Evolutionary conservation across 139 green algal species (phyloP).

Genomic region (Mychonastes homosphaera): DNA sequence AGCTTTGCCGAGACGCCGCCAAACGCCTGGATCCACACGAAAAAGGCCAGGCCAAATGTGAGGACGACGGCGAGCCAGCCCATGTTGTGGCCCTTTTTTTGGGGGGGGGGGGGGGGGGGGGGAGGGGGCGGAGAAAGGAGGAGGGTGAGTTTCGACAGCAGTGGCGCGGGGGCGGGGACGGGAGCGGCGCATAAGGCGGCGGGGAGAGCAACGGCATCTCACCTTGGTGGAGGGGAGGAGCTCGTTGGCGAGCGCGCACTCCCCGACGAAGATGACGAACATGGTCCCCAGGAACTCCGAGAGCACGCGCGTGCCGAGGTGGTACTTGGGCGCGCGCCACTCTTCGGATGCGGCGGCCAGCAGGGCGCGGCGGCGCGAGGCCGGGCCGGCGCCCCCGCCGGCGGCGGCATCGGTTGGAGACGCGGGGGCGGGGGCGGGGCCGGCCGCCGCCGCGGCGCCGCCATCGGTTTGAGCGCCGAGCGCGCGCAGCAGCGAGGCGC

Average conservation of each 20-base stretch:
- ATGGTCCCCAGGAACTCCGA: slow-evolving; percentile 20
- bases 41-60: slow-evolving; percentile 19
- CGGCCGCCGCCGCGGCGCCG: too few relatives aligned
- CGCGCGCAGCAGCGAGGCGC: too few relatives aligned
- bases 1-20: slow-evolving; percentile 8
- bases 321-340: too few relatives aligned
- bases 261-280: slow-evolving; percentile 21
- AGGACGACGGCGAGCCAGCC: neutral
- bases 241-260: slow-evolving; percentile 22
- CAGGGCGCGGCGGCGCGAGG: too few relatives aligned
- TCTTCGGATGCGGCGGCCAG: too few relatives aligned
- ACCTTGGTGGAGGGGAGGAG: slow-evolving; percentile 24
- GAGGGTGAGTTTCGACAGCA: neutral
- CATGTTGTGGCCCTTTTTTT: neutral
- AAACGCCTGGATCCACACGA: slow-evolving; percentile 10
- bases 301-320: slow-evolving; percentile 11
- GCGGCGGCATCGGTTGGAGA: too few relatives aligned
- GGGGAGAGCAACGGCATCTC: neutral
- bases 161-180: neutral
- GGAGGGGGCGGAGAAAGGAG: neutral
- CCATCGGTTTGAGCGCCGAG: too few relatives aligned
- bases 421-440: too few relatives aligned
- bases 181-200: neutral
- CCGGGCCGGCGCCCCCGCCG: too few relatives aligned
- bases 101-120: too few relatives aligned